phyloP scores from a whole-genome alignment of 1,139 yeast genomes.

The Nakaseomyces kungkrabaensis region DNA sequence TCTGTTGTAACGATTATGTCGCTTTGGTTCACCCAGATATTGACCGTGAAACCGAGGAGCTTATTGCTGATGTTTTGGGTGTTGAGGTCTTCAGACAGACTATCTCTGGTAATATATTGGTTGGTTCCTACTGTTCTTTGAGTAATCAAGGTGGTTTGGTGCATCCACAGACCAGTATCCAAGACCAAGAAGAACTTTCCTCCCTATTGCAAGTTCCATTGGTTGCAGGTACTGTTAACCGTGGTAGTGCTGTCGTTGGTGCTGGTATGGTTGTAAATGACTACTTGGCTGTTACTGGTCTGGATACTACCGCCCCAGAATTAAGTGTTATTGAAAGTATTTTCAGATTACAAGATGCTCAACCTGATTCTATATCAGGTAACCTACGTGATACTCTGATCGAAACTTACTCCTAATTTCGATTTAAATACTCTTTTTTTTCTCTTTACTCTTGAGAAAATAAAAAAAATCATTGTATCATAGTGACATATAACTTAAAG shows the following conservation, averaged over 20 bases:
- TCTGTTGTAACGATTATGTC: constrained; percentile 97
- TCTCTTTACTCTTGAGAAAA: too few relatives aligned
- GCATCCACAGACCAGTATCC: constrained; percentile 94
- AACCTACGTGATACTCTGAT: constrained; percentile 83
- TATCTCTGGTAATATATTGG: constrained; percentile 94
- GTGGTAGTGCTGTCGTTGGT: constrained; percentile 96
- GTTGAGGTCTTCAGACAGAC: constrained; percentile 99
- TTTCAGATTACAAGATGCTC: constrained; percentile 83
- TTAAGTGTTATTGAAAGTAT: constrained; percentile 93
- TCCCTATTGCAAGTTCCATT: constrained; percentile 93
- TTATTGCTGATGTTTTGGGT: constrained; percentile 97
- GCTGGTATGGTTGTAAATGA: constrained; percentile 98
- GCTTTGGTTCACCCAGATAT: constrained; percentile 98
- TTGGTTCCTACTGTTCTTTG: constrained; percentile 90
- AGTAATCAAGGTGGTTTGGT: constrained; percentile 98
- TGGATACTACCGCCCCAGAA: constrained; percentile 98
- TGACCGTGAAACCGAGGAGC: constrained; percentile 97
- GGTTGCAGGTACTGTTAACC: constrained; percentile 97
- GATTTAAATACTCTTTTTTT: neutral
- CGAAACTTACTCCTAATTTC: constrained; percentile 59
- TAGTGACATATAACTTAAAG: too few relatives aligned
- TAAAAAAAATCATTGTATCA: too few relatives aligned
- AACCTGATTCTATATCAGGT: constrained; percentile 74
- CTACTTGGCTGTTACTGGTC: constrained; percentile 94
- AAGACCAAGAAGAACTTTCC: constrained; percentile 96